Base-by-base conservation (phyloP, 352 stramenopile species). In the Thalassiosira hispida region DNA sequence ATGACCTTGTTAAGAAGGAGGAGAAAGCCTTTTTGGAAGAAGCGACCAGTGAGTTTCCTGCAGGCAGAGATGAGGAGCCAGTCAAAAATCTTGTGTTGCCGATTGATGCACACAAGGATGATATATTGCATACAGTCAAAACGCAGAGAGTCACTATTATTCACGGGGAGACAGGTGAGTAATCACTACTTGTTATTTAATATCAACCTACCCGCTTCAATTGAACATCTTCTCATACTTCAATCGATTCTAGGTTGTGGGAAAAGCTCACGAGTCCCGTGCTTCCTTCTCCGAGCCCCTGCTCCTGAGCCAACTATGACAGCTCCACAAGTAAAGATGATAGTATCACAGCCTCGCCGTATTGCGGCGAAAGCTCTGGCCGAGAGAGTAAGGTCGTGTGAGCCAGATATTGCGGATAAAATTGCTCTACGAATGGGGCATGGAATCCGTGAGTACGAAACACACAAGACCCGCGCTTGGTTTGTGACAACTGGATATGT, bases 401-500 rank as follows among this genome's bases (percentile, higher is more conserved):
- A 91, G 46, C 85, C 83, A 25, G 75, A 93, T 25, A 63, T 88
- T 20, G 14, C 55, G 11, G 38, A 90, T 14, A 85, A 85, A 55
- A 88, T 96, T 66, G 92, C 74, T 8, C 47, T 97, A 12, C 75
- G 93, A 12, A 84, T 97, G 78, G 94, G 94, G 40, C 90, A 95
- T 73, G 93, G 92, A 11, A 79, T 93, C 11, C 56, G 85, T 27
- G 89, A 95, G 64, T 91, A 94, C 57, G 84, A 90, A 66, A 86
- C 68, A 11, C 89, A 87, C 9, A 52, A 86, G 22, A 98, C 97
- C 0, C 93, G 95, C 60, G 97, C 98, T 61, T 98, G 93, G 75
- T 98, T 99, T 67, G 95, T 97, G 0, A 99, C 97, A 31, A 98
- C 96, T 14, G 97, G 96, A 1, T 99, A 99, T 72, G 95, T 99